Conservation (phyloP, 495 filamentous ascomycete species). For the Aeminium ludgeri region DNA sequence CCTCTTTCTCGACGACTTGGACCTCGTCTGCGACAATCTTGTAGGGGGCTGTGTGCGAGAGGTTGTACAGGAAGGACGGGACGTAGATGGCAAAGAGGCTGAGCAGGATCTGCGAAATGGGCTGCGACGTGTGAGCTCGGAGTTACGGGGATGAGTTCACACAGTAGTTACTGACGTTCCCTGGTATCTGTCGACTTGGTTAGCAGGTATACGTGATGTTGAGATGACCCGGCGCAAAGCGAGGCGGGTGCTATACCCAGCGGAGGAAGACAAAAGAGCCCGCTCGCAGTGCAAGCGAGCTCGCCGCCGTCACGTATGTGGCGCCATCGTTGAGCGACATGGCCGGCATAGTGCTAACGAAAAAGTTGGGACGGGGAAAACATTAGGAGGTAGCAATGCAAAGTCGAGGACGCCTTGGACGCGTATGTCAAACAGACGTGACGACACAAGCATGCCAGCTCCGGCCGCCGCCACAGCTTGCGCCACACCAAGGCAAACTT, state of each 20-base stretch:
- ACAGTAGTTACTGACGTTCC: constrained; percentile 26
- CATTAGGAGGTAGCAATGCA: too few relatives aligned
- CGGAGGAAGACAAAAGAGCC: constrained; percentile 60
- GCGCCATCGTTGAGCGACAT: constrained; percentile 8
- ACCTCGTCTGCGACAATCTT: constrained; percentile 41
- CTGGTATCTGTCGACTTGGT: constrained; percentile 38
- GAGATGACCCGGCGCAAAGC: constrained; percentile 1
- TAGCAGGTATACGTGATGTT: not conserved
- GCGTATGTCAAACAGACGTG: too few relatives aligned
- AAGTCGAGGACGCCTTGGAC: too few relatives aligned
- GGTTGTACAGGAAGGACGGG: constrained; percentile 44
- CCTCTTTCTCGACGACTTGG: constrained; percentile 42
- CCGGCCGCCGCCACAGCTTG: too few relatives aligned
- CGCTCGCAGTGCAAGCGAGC: constrained; percentile 45
- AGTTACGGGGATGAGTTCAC: constrained; percentile 7
- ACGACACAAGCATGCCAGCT: too few relatives aligned
- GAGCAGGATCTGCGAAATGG: constrained; percentile 47
- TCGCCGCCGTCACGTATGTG: constrained; percentile 27
- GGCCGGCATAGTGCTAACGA: too few relatives aligned
- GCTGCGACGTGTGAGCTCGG: constrained; percentile 23
- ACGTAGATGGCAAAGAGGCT: constrained; percentile 58
- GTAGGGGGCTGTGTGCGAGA: constrained; percentile 39
- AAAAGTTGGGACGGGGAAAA: too few relatives aligned
- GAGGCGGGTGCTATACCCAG: constrained; percentile 45
- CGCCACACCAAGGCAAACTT: too few relatives aligned